Evolutionary conservation across 148 eudicot genomes (phyloP).

Genomic region (Fallopia convolvulus): DNA sequence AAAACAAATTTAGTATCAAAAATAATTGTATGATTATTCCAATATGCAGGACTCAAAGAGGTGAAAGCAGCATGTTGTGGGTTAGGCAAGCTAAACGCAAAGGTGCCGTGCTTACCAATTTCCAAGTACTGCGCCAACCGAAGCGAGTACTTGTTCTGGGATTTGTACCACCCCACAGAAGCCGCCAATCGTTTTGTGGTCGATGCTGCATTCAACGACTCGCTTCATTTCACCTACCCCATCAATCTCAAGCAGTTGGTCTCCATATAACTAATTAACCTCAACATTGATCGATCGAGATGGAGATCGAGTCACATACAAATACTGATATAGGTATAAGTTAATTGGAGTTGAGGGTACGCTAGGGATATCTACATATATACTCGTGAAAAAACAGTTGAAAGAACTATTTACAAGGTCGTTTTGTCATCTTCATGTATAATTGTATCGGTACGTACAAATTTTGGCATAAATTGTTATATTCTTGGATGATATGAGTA

Average conservation of each 20-base stretch:
- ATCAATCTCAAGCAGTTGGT: constrained; percentile 35
- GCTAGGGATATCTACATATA: too few species aligned
- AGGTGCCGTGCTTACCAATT: constrained; percentile 55
- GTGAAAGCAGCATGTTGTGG: constrained; percentile 81
- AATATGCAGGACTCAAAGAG: constrained; percentile 40
- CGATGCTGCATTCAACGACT: constrained; percentile 33
- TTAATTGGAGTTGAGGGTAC: background rate
- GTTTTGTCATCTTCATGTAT: too few species aligned
- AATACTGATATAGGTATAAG: background rate
- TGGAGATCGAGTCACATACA: background rate
- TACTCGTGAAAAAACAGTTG: too few species aligned
- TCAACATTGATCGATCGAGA: too few species aligned
- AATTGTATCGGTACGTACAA: too few species aligned
- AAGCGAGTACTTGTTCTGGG: constrained; percentile 75
- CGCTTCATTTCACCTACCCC: constrained; percentile 35
- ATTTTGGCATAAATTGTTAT: too few species aligned
- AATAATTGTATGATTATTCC: too few species aligned
- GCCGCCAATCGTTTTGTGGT: constrained; percentile 43
- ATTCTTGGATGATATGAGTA: too few species aligned
- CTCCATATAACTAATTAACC: background rate
- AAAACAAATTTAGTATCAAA: too few species aligned
- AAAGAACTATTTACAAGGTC: too few species aligned
- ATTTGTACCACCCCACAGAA: constrained; percentile 77
- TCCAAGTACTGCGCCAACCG: constrained; percentile 54
- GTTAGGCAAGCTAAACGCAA: constrained; percentile 54